phyloP scores from a whole-genome alignment of 371 early-diverging fungal species.

The Parasitella parasitica region DNA sequence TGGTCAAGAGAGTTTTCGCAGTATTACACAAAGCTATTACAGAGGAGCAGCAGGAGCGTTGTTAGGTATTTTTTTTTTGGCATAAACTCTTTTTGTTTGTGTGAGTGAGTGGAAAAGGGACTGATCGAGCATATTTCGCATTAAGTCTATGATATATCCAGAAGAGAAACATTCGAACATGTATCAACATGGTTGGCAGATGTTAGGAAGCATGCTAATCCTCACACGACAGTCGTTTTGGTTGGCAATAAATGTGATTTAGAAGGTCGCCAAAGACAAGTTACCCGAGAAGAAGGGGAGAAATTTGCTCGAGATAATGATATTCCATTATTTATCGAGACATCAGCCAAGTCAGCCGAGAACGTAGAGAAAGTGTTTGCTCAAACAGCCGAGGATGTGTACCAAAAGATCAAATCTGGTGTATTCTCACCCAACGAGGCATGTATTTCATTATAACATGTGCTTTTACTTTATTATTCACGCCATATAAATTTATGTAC shows the following conservation, averaged over 20 bases:
- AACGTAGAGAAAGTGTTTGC: constrained; percentile 88
- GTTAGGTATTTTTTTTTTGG: constrained; percentile 57
- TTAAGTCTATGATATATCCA: constrained; percentile 70
- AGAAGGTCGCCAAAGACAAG: constrained; percentile 68
- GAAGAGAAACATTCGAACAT: constrained; percentile 87
- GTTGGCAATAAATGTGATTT: constrained; percentile 96
- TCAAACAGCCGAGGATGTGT: constrained; percentile 77
- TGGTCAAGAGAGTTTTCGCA: constrained; percentile 95
- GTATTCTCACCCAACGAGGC: constrained; percentile 77
- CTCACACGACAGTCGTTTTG: constrained; percentile 86
- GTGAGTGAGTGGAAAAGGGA: too few species aligned
- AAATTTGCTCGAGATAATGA: constrained; percentile 86
- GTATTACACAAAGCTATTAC: constrained; percentile 96
- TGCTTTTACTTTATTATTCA: too few species aligned
- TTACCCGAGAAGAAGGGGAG: constrained; percentile 86
- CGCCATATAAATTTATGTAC: not conserved
- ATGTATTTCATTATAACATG: too few species aligned
- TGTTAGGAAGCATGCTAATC: constrained; percentile 85
- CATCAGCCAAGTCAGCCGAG: constrained; percentile 91
- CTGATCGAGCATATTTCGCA: too few species aligned
- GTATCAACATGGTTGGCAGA: constrained; percentile 93
- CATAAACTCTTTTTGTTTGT: too few species aligned
- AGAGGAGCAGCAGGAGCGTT: constrained; percentile 96
- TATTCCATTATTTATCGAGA: constrained; percentile 85
- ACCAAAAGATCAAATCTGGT: constrained; percentile 80